phyloP scores from a whole-genome alignment of 2,329 filamentous ascomycete species.

The Penicillium hesseltinei region DNA sequence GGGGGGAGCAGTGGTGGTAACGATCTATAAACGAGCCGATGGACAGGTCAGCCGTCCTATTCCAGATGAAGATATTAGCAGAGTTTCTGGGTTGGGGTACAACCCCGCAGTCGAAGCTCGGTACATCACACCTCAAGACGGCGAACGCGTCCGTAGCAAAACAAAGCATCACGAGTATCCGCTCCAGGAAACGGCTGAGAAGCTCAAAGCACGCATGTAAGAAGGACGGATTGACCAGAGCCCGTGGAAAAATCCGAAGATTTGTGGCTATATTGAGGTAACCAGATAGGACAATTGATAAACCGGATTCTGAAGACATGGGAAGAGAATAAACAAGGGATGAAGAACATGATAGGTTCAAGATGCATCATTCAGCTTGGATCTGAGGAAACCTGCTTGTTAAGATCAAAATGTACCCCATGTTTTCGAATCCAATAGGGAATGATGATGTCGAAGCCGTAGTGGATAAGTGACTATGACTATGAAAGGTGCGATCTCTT shows the following conservation, averaged over 20 bases:
- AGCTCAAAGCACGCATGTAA: conserved; percentile 18
- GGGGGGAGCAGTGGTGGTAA: too few relatives aligned
- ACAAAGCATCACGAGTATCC: conserved; percentile 70
- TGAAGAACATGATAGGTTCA: neutral
- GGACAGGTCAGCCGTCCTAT: too few relatives aligned
- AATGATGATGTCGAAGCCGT: neutral
- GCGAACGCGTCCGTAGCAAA: conserved; percentile 66
- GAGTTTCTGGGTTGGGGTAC: conserved; percentile 68
- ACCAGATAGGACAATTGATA: neutral
- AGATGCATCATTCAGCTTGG: neutral
- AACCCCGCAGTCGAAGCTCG: conserved; percentile 88
- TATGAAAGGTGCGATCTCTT: neutral
- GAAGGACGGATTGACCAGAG: neutral
- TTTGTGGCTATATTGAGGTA: neutral
- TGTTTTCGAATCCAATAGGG: neutral
- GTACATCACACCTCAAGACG: conserved; percentile 74
- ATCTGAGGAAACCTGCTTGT: neutral
- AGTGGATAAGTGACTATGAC: too few relatives aligned
- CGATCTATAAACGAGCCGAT: too few relatives aligned
- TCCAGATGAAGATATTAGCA: conserved; percentile 58
- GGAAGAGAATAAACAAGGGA: neutral
- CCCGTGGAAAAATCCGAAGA: neutral
- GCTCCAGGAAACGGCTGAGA: conserved; percentile 39
- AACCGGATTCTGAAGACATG: neutral
- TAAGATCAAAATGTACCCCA: neutral